Evolutionary conservation across 164 flowering plant genomes (phyloP).

Genomic region (Magnolia changhungtana): DNA sequence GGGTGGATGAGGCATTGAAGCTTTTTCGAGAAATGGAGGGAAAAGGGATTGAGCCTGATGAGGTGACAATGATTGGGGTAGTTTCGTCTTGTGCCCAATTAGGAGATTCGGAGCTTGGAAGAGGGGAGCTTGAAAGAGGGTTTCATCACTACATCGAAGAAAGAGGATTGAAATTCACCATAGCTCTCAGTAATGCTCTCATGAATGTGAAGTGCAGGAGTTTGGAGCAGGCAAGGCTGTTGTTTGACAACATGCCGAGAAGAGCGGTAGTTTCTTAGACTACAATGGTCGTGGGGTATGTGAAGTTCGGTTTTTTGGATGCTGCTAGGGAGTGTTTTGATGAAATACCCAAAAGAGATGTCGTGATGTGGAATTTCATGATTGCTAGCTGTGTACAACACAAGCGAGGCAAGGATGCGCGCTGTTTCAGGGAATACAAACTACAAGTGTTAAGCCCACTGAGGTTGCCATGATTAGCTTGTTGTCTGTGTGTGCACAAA

Average conservation of each 20-base stretch:
- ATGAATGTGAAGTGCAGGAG: conserved; percentile 63
- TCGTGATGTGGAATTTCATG: conserved; percentile 71
- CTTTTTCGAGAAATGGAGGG: conserved; percentile 38
- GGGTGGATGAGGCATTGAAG: conserved; percentile 33
- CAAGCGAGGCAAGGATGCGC: conserved; percentile 50
- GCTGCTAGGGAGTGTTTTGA: conserved; percentile 44
- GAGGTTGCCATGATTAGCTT: conserved; percentile 57
- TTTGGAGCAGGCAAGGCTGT: conserved; percentile 35
- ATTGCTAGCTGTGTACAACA: conserved; percentile 60
- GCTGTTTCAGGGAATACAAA: conserved; percentile 63
- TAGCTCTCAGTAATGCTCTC: conserved; percentile 48
- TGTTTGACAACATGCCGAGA: conserved; percentile 51
- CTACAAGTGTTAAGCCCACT: conserved; percentile 40
- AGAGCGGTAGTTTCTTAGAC: conserved; percentile 59
- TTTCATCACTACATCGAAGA: conserved; percentile 38
- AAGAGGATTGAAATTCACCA: conserved; percentile 31
- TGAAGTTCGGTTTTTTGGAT: conserved; percentile 40
- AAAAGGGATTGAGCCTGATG: conserved; percentile 46
- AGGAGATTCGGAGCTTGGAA: conserved; percentile 41
- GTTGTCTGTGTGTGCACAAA: conserved; percentile 61
- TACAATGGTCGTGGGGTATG: conserved; percentile 56
- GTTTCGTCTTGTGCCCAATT: conserved; percentile 47
- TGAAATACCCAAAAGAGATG: conserved; percentile 58
- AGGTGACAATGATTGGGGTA: conserved; percentile 67
- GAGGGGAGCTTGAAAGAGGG: conserved; percentile 42